Conservation (phyloP, 2,329 filamentous ascomycete genomes). For the Exophiala lecanii-corni region DNA sequence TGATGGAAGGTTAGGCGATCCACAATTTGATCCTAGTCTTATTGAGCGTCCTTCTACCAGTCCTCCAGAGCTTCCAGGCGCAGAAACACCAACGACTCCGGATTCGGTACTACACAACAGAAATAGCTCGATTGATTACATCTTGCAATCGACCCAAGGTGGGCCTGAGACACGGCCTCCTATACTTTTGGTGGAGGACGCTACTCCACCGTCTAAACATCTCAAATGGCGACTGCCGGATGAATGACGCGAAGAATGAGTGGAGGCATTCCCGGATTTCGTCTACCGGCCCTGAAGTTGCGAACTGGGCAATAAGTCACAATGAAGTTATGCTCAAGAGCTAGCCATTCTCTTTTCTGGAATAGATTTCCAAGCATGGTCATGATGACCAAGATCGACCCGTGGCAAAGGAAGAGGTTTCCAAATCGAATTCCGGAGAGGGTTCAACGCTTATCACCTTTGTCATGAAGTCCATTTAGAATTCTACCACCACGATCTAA, state of each 20-base stretch:
- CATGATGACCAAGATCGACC: too few species aligned
- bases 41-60: constrained; percentile 26
- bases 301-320: too few species aligned
- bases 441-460: too few species aligned
- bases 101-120: constrained; percentile 1
- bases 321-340: too few species aligned
- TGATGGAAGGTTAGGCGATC: constrained; percentile 14
- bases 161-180: neutral
- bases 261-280: too few species aligned
- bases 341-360: too few species aligned
- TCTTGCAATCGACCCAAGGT: constrained; percentile 3
- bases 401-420: too few species aligned
- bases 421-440: too few species aligned
- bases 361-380: too few species aligned
- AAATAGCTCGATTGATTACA: constrained; percentile 16
- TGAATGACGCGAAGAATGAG: constrained; percentile 10
- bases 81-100: constrained; percentile 7
- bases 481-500: too few species aligned
- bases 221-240: constrained; percentile 25
- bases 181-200: constrained; percentile 17
- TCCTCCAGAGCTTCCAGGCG: constrained; percentile 18
- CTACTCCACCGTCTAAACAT: constrained; percentile 20
- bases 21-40: constrained; percentile 24
- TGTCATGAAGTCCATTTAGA: too few species aligned
- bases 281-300: too few species aligned